Percentiles rank a stretch among this genome's conserved stretches.
These are phyloP conservation scores for Pleodorina starrii DNA, from an alignment of 139 green algal genomes.

Conservation along the genomic window DNA sequence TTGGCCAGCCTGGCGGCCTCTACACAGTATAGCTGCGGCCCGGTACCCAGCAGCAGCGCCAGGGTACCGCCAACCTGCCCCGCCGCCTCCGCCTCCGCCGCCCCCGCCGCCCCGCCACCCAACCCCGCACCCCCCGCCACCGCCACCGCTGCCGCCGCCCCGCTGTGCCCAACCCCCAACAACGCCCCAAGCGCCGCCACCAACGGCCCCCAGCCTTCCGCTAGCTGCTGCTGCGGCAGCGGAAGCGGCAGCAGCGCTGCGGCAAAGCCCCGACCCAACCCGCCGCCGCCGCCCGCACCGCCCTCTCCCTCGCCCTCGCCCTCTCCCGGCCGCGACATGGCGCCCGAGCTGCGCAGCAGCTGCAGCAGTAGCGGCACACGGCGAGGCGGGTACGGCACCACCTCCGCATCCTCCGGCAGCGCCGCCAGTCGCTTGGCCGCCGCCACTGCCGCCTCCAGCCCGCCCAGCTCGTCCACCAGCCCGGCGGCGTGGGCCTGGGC, in stretches of 20 bases:
- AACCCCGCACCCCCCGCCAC: neutral
- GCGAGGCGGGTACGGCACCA: conserved; percentile 42
- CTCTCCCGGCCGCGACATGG: neutral
- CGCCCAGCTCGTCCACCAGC: conserved; percentile 91
- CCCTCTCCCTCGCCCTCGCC: neutral
- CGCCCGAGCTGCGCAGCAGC: conserved; percentile 25
- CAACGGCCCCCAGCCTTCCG: neutral
- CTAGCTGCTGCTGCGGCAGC: neutral
- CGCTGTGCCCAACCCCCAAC: neutral
- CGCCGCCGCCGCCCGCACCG: too few species aligned
- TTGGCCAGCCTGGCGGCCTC: conserved; percentile 16
- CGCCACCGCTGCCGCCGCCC: neutral
- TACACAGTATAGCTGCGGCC: conserved; percentile 13
- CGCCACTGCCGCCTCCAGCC: conserved; percentile 77
- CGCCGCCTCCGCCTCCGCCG: neutral
- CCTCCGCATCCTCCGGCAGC: conserved; percentile 26
- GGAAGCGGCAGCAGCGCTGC: neutral
- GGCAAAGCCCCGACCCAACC: too few species aligned
- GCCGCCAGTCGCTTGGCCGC: conserved; percentile 83
- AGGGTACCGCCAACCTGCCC: neutral
- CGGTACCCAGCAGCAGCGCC: neutral
- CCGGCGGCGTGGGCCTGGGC: conserved; percentile 69
- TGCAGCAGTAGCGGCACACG: conserved; percentile 48
- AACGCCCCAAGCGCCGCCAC: neutral
- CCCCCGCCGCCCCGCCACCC: neutral